A percentile compares a stretch with the other conserved stretches of the same genome.
Conservation (phyloP, 164 flowering plant species). For the Sextonia rubra region DNA sequence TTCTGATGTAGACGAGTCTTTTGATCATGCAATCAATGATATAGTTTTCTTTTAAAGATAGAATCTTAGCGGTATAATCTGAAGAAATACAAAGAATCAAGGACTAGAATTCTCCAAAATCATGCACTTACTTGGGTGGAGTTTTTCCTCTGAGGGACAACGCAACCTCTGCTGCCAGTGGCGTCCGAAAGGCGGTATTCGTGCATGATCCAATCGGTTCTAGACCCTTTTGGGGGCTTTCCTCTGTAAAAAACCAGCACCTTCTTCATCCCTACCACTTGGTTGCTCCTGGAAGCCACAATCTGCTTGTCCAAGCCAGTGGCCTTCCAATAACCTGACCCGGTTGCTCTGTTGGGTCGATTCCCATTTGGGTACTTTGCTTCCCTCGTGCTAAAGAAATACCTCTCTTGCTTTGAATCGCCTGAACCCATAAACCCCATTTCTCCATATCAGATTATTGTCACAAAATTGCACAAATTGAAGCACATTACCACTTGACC, state of each 20-base stretch:
- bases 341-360: slow-evolving; percentile 35
- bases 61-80: too few relatives aligned
- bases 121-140: slow-evolving; percentile 24
- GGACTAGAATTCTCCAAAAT: neutral
- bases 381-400: slow-evolving; percentile 60
- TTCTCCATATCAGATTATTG: neutral
- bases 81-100: neutral
- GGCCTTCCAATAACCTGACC: slow-evolving; percentile 70
- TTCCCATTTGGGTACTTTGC: slow-evolving; percentile 41
- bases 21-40: neutral
- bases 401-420: slow-evolving; percentile 46
- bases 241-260: slow-evolving; percentile 62
- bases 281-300: slow-evolving; percentile 24
- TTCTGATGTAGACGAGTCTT: too few relatives aligned
- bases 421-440: slow-evolving; percentile 25
- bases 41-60: neutral
- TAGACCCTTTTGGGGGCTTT: slow-evolving; percentile 40
- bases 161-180: slow-evolving; percentile 10
- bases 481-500: too few relatives aligned
- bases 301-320: slow-evolving; percentile 52
- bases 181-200: slow-evolving; percentile 54
- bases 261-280: slow-evolving; percentile 52
- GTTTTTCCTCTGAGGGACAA: slow-evolving; percentile 12
- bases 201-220: slow-evolving; percentile 82
- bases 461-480: too few relatives aligned